A percentile compares a stretch with the other conserved stretches of the same genome.
Conservation (phyloP, 345 rosid species). For the Gossypium australe region DNA sequence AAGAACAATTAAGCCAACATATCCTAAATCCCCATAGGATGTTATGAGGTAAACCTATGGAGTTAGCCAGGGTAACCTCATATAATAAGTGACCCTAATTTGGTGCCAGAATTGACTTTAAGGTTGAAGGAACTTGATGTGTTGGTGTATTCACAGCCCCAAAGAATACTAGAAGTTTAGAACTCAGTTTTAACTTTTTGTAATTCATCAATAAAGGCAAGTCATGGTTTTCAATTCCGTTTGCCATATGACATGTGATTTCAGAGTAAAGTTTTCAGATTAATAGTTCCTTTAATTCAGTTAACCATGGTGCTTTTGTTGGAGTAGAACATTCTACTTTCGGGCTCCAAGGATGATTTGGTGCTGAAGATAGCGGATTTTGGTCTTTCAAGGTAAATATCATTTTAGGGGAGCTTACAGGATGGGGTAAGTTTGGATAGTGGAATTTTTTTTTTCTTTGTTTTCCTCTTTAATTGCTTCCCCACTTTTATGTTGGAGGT, state of each 20-base stretch:
- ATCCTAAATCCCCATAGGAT: not conserved
- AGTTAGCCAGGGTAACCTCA: not conserved
- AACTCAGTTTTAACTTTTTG: not conserved
- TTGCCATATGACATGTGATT: not conserved
- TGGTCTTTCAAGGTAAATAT: constrained; percentile 59
- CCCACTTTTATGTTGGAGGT: constrained; percentile 11
- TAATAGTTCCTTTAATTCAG: not conserved
- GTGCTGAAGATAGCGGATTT: constrained; percentile 77
- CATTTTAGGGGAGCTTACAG: not conserved
- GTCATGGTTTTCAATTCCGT: not conserved
- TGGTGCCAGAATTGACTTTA: not conserved
- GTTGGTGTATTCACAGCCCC: not conserved
- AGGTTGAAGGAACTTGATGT: not conserved
- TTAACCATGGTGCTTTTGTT: constrained; percentile 18
- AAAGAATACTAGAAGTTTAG: not conserved
- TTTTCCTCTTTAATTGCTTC: not conserved
- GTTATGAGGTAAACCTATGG: not conserved
- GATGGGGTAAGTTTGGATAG: not conserved
- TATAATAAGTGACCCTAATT: not conserved
- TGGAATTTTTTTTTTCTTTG: not conserved
- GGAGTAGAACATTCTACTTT: constrained; percentile 52
- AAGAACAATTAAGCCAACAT: not conserved
- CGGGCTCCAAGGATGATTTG: constrained; percentile 29
- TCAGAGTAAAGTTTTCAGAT: not conserved
- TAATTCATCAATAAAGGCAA: not conserved